Evolutionary conservation across 176 grass and related monocot species (phyloP), one percentile per base, ranked within the genome.

Genomic region (Zoysia japonica): DNA sequence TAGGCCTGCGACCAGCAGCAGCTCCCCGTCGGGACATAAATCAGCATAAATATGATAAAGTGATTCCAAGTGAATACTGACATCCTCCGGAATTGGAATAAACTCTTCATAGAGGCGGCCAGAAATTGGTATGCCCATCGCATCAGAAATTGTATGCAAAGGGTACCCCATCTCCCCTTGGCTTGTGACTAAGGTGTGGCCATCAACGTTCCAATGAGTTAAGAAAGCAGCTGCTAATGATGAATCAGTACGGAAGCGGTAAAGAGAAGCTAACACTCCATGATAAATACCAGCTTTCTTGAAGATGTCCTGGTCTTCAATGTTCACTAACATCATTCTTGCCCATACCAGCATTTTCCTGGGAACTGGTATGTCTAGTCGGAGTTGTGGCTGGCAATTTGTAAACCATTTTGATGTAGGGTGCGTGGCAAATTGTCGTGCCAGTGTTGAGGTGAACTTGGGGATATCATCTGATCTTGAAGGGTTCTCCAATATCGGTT

Each of bases 121-220:
- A 6, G 15, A 11, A n/a, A 57, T 19, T 19, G 71, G 71, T 55
- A 74, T 56, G 0, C 71, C 71, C 52, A 74, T 57, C 0, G 71
- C 71, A 44, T 57, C 71, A 57, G 39, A 74, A 1, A 74, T 10
- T 9, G 52, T 74, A 9, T 56, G 71, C 7, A 74, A 4, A 1
- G 52, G 71, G 7, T 74, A 74, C 0, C 71, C 71, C 71, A 74
- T 74, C 39, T 74, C 52, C 2, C 38, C 52, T 12, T 74, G 71
- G 2, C 51, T 74, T 2, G 52, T 57, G 3, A 74, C 0, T 2
- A 74, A 2, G 6, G 71, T 74, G 14, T 59, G 51, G 0, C 14
- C 71, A 6, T 74, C 52, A 0, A 74, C 2, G 1, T 74, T 59
- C 52, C 71, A 74, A 2, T 74, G 20, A 0, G 71, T 74, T 1